Base-by-base conservation (phyloP, 2,329 filamentous ascomycete species). In the Hypoxylon sp. region DNA sequence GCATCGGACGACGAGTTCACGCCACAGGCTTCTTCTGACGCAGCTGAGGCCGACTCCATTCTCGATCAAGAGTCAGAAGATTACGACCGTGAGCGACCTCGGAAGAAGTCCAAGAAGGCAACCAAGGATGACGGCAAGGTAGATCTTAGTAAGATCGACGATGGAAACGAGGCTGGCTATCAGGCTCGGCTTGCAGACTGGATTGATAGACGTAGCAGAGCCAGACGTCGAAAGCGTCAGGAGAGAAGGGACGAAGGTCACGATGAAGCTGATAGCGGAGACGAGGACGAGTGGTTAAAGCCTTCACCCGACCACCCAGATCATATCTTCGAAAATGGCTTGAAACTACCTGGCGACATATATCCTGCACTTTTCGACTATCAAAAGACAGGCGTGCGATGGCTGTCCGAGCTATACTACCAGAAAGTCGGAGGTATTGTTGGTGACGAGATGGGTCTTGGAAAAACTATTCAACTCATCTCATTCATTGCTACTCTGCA, bases 371-470 rank as follows among this genome's bases (percentile, higher is more conserved):
- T 99, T 0, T 99, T 98, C 75, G 94, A 97, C 70, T 99, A 99
- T 73, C 96, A 99, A 76, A 98, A 97, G 80, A 98, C 94, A 0
- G 94, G 95, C 3, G 94, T 99, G 3, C 92, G 97, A 77, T 99
- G 96, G 96, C 86, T 99, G 5, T 94, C 94, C 78, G 95, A 99
- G 79, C 84, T 99, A 2, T 95, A 97, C 78, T 89, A 90, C 62
- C 94, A 98, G 78, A 88, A 92, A 67, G 94, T 97, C 4, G 96
- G 96, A 24, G 96, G 96, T 2, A 98, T 99, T 59, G 88, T 99
- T 42, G 96, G 95, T 5, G 96, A 99, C 76, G 96, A 99, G 80
- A 99, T 99, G 96, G 96, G 97, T 0, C 83, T 99, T n/a, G 96
- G 96, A 3, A 99, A 99, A 82, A 99, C 96, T 69, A 87, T 90